These are phyloP conservation scores for Danielozyma ontarioensis DNA, from an alignment of 805 yeast genomes.

Conservation along the genomic window DNA sequence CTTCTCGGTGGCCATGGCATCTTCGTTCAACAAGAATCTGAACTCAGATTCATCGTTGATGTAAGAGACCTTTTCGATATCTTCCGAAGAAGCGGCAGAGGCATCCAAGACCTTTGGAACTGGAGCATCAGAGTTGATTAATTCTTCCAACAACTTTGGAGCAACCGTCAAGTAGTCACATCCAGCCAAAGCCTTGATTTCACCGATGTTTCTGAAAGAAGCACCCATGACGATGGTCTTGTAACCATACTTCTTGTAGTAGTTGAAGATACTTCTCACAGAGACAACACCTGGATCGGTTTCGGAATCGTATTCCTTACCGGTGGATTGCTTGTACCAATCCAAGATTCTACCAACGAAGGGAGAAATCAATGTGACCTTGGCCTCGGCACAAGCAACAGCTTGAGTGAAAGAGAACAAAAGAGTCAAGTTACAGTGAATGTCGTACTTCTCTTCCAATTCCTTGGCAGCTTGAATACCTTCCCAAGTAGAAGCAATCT, in stretches of 20 bases:
- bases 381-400: slow-evolving; percentile 98
- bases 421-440: slow-evolving; percentile 93
- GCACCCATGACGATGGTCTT: slow-evolving; percentile 99
- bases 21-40: slow-evolving; percentile 90
- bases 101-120: slow-evolving; percentile 83
- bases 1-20: slow-evolving; percentile 98
- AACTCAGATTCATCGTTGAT: slow-evolving; percentile 82
- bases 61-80: slow-evolving; percentile 61
- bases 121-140: slow-evolving; percentile 67
- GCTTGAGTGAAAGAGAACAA: slow-evolving; percentile 96
- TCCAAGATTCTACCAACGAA: slow-evolving; percentile 98
- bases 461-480: slow-evolving; percentile 99
- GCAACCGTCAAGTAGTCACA: slow-evolving; percentile 94
- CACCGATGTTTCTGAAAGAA: slow-evolving; percentile 95
- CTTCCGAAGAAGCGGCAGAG: slow-evolving; percentile 48
- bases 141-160: slow-evolving; percentile 86
- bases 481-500: slow-evolving; percentile 98
- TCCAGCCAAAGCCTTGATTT: slow-evolving; percentile 95
- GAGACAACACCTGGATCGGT: slow-evolving; percentile 95
- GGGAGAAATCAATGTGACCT: slow-evolving; percentile 93
- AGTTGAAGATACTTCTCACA: slow-evolving; percentile 86
- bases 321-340: slow-evolving; percentile 94
- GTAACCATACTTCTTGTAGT: slow-evolving; percentile 96
- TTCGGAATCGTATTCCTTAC: slow-evolving; percentile 74
- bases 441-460: slow-evolving; percentile 82